Evolutionary conservation across 192 early-diverging fungal species (phyloP).

Genomic region (Umbelopsis sp.): DNA sequence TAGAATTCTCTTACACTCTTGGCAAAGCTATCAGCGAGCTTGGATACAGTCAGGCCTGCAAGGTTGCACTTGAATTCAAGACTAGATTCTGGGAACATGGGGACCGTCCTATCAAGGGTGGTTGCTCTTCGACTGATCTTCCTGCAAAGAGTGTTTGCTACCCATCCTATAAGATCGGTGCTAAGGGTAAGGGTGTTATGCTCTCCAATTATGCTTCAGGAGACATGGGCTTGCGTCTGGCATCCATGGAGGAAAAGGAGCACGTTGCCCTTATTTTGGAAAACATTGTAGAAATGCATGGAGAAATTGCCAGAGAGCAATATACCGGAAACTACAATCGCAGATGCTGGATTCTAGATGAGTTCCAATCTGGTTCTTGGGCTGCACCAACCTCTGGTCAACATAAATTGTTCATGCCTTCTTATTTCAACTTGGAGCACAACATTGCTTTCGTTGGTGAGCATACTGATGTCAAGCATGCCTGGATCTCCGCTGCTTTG

Average conservation of each 20-base stretch:
- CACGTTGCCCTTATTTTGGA: slow-evolving; percentile 23
- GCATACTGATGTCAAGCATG: slow-evolving; percentile 35
- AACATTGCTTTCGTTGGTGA: slow-evolving; percentile 33
- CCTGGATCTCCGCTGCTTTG: slow-evolving; percentile 32
- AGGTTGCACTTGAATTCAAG: slow-evolving; percentile 28
- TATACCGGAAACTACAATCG: slow-evolving; percentile 27
- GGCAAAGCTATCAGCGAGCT: slow-evolving; percentile 22
- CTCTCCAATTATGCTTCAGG: slow-evolving; percentile 28
- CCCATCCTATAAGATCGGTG: slow-evolving; percentile 24
- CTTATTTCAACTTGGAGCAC: slow-evolving; percentile 16
- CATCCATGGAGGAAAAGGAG: slow-evolving; percentile 24
- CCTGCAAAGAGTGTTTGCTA: slow-evolving; percentile 9
- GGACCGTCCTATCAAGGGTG: slow-evolving; percentile 31
- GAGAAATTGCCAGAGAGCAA: slow-evolving; percentile 10
- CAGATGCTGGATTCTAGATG: slow-evolving; percentile 28
- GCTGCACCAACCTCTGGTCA: slow-evolving; percentile 22
- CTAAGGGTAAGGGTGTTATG: slow-evolving; percentile 14
- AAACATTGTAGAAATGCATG: slow-evolving; percentile 30
- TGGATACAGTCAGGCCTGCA: slow-evolving; percentile 15
- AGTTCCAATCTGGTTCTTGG: slow-evolving; percentile 19
- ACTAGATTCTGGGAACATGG: slow-evolving; percentile 36
- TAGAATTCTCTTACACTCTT: slow-evolving; percentile 14
- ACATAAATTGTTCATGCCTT: slow-evolving; percentile 12
- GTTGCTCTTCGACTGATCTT: slow-evolving; percentile 28
- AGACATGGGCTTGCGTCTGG: slow-evolving; percentile 10